These are phyloP conservation scores for Catunica adiposa DNA, from an alignment of 2,329 filamentous ascomycete species.

Conservation along the genomic window DNA sequence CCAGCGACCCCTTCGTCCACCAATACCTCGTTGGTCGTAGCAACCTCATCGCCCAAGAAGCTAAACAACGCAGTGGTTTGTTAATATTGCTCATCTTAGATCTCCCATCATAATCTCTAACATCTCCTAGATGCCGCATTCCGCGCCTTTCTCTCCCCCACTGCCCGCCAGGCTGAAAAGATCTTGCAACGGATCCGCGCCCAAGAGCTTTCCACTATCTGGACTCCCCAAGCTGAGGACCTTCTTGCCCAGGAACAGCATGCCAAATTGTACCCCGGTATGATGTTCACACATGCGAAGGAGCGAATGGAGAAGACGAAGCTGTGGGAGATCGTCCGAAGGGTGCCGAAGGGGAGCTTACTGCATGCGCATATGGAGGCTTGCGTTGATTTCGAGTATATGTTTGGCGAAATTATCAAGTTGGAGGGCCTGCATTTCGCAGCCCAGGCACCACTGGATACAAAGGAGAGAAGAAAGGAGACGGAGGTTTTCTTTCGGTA, in stretches of 20 bases:
- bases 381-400: slow-evolving; percentile 74
- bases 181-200: slow-evolving; percentile 68
- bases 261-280: slow-evolving; percentile 61
- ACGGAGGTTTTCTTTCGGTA: slow-evolving; percentile 47
- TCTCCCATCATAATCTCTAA: slow-evolving; percentile 16
- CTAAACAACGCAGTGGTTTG: slow-evolving; percentile 50
- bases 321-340: slow-evolving; percentile 69
- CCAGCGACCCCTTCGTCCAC: slow-evolving; percentile 59
- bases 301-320: slow-evolving; percentile 70
- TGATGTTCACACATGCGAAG: slow-evolving; percentile 84
- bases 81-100: not conserved
- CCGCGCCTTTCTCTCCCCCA: slow-evolving; percentile 57
- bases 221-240: slow-evolving; percentile 60
- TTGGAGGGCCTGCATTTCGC: slow-evolving; percentile 62
- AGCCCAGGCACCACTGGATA: slow-evolving; percentile 38
- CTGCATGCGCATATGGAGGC: slow-evolving; percentile 82
- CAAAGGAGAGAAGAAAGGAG: slow-evolving; percentile 34
- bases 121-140: slow-evolving; percentile 45
- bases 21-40: slow-evolving; percentile 65
- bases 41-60: slow-evolving; percentile 63
- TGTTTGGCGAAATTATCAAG: slow-evolving; percentile 54
- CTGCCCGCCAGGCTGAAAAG: slow-evolving; percentile 58
- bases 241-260: slow-evolving; percentile 43
- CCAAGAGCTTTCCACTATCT: slow-evolving; percentile 58
- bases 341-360: slow-evolving; percentile 77